phyloP scores from a whole-genome alignment of 179 eudicot species.

The Pouteria campechiana region DNA sequence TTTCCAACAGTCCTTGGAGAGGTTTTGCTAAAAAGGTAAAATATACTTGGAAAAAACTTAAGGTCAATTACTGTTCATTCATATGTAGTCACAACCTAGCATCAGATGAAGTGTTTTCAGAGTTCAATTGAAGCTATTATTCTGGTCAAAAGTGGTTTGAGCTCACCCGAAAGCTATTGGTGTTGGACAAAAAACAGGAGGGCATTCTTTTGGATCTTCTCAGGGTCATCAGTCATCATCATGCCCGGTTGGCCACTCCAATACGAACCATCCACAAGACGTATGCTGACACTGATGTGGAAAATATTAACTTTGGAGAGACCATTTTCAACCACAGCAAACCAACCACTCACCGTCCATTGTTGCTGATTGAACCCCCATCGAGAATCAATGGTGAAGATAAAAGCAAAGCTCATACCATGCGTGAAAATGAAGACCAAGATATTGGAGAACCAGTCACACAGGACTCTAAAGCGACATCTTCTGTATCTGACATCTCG shows the following conservation, averaged over 20 bases:
- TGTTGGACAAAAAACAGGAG: slow-evolving; percentile 45
- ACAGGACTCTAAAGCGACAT: slow-evolving; percentile 22
- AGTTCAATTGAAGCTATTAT: no score
- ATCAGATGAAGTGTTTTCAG: no score
- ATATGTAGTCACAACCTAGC: no score
- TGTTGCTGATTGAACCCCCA: slow-evolving; percentile 63
- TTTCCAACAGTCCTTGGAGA: no score
- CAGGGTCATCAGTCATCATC: slow-evolving; percentile 75
- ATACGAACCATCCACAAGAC: slow-evolving; percentile 76
- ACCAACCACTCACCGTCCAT: slow-evolving; percentile 44
- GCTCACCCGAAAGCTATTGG: background rate
- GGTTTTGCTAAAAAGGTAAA: no score
- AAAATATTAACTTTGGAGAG: slow-evolving; percentile 40
- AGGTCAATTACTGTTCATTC: no score
- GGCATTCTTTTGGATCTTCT: slow-evolving; percentile 79
- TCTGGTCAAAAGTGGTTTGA: no score
- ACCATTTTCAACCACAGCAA: slow-evolving; percentile 33
- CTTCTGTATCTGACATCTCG: background rate
- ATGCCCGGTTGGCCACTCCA: slow-evolving; percentile 91
- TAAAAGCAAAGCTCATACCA: slow-evolving; percentile 44
- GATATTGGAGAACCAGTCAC: slow-evolving; percentile 20
- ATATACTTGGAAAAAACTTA: no score
- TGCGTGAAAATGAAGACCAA: slow-evolving; percentile 31
- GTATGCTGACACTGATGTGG: slow-evolving; percentile 40
- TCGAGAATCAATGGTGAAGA: slow-evolving; percentile 79